These are phyloP conservation scores for Arthroderma sp. DNA, from an alignment of 2,329 filamentous ascomycete species.

Conservation along the genomic window DNA sequence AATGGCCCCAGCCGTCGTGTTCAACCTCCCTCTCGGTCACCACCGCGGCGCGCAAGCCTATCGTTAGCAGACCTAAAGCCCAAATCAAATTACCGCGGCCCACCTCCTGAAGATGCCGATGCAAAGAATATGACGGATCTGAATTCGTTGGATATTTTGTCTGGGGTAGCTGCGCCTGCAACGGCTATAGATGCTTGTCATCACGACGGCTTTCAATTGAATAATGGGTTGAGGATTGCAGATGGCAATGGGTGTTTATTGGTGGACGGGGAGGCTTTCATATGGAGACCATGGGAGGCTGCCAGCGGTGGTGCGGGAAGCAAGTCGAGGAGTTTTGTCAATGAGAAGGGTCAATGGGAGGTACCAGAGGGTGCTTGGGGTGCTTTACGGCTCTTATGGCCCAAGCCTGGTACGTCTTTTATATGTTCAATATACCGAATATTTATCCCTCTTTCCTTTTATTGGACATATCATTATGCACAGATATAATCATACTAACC, in stretches of 20 bases:
- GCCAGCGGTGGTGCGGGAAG: constrained; percentile 22
- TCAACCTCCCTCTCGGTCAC: neutral
- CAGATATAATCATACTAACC: neutral
- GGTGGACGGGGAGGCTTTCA: constrained; percentile 75
- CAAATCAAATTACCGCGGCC: constrained; percentile 46
- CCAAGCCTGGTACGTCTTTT: constrained; percentile 65
- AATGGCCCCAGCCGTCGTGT: neutral
- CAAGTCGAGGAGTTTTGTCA: constrained; percentile 42
- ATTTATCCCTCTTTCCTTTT: constrained; percentile 4
- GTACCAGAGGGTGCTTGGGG: constrained; percentile 59
- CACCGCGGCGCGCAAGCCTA: constrained; percentile 3
- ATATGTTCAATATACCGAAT: constrained; percentile 3
- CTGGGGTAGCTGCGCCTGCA: constrained; percentile 60
- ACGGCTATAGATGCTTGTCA: constrained; percentile 76
- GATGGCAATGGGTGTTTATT: constrained; percentile 64
- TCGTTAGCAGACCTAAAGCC: constrained; percentile 22
- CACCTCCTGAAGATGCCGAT: constrained; percentile 46
- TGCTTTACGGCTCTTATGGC: constrained; percentile 66
- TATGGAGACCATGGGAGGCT: constrained; percentile 70
- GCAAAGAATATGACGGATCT: constrained; percentile 44
- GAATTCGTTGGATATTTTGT: constrained; percentile 63
- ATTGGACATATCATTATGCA: neutral
- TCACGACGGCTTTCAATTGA: constrained; percentile 71
- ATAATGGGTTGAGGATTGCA: constrained; percentile 61
- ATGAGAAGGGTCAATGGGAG: constrained; percentile 72